phyloP scores from a whole-genome alignment of 768 basidiomycete genomes.

The Lactifluus echinatus region DNA sequence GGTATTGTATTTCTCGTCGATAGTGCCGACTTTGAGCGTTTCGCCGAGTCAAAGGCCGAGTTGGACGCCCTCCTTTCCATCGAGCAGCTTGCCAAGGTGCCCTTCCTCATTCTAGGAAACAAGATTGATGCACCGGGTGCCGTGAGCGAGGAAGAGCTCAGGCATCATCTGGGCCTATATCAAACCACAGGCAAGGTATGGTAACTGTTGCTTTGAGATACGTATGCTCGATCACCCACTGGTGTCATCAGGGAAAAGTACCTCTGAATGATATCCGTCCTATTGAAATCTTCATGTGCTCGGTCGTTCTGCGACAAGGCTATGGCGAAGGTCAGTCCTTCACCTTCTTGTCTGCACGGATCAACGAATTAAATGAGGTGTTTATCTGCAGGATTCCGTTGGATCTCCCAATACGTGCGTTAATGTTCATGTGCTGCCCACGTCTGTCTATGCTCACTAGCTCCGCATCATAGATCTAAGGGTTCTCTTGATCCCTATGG shows the following conservation, averaged over 20 bases:
- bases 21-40: slow-evolving; percentile 93
- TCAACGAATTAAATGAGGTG: not conserved
- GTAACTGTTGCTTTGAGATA: not conserved
- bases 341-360: not conserved
- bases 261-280: slow-evolving; percentile 95
- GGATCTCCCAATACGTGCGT: slow-evolving; percentile 91
- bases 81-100: slow-evolving; percentile 91
- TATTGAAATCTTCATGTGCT: slow-evolving; percentile 99
- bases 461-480: slow-evolving; percentile 11
- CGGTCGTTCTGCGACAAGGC: slow-evolving; percentile 96
- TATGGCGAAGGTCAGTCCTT: slow-evolving; percentile 77
- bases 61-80: slow-evolving; percentile 93
- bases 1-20: slow-evolving; percentile 98
- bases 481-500: not conserved
- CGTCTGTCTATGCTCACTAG: slow-evolving; percentile 10
- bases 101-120: slow-evolving; percentile 97
- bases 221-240: slow-evolving; percentile 9
- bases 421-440: not conserved
- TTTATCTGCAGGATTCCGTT: slow-evolving; percentile 66
- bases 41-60: slow-evolving; percentile 94
- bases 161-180: slow-evolving; percentile 90
- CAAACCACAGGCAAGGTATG: slow-evolving; percentile 98
- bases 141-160: slow-evolving; percentile 94
- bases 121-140: slow-evolving; percentile 99
- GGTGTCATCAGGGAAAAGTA: slow-evolving; percentile 72